phyloP scores from a whole-genome alignment of 2,329 filamentous ascomycete species.

The Rugonectria rugulosa region DNA sequence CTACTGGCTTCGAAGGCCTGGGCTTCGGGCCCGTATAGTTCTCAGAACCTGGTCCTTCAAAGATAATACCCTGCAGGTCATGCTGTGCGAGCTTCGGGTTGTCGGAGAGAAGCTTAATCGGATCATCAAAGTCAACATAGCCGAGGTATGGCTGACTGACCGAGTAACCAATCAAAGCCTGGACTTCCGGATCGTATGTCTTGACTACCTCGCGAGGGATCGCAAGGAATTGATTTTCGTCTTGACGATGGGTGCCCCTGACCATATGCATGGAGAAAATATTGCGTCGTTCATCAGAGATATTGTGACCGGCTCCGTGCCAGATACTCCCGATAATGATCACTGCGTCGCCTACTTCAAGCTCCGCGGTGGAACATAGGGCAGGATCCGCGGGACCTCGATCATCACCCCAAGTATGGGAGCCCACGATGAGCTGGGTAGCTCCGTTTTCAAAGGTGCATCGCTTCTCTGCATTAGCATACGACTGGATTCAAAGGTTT shows the following conservation, averaged over 20 bases:
- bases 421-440: slow-evolving; percentile 13
- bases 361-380: slow-evolving; percentile 7
- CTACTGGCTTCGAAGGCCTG: too few species aligned
- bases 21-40: too few species aligned
- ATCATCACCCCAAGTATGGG: slow-evolving; percentile 8
- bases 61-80: too few species aligned
- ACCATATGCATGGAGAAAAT: slow-evolving; percentile 14
- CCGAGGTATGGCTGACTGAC: slow-evolving; percentile 7
- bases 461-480: too few species aligned
- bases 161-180: slow-evolving; percentile 10
- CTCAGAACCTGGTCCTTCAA: too few species aligned
- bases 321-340: slow-evolving; percentile 14
- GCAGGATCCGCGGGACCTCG: slow-evolving; percentile 5
- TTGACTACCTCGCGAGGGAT: background rate
- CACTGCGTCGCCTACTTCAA: slow-evolving; percentile 2
- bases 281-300: background rate
- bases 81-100: too few species aligned
- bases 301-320: slow-evolving; percentile 13
- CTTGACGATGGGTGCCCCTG: background rate
- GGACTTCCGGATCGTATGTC: slow-evolving; percentile 9
- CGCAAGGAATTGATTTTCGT: slow-evolving; percentile 13
- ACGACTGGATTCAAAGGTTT: too few species aligned
- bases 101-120: slow-evolving; percentile 8
- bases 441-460: slow-evolving; percentile 9
- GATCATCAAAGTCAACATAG: slow-evolving; percentile 8